These are phyloP conservation scores for Cordyceps farinosa DNA, from an alignment of 2,329 filamentous ascomycete species.

Conservation along the genomic window DNA sequence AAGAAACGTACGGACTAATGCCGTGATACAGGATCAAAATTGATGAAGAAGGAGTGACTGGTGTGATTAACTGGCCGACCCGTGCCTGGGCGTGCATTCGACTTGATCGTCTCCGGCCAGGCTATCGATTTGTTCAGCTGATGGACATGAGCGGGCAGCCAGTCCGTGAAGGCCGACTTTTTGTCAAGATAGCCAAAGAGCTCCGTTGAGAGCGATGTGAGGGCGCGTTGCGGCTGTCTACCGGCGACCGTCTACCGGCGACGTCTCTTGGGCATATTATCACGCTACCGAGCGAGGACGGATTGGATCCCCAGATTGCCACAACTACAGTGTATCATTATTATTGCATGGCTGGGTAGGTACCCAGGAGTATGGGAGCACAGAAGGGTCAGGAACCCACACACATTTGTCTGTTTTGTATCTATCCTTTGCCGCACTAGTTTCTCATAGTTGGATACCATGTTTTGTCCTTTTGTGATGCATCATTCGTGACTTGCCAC, in stretches of 20 bases:
- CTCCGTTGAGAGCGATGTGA: slow-evolving; percentile 24
- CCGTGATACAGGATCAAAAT: slow-evolving; percentile 47
- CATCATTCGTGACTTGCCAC: not conserved
- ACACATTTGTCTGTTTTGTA: slow-evolving; percentile 4
- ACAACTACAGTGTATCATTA: not conserved
- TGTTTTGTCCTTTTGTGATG: not conserved
- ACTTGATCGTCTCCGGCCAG: slow-evolving; percentile 52
- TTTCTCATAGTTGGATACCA: not conserved
- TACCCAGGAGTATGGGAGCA: not conserved
- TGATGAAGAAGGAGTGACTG: slow-evolving; percentile 41
- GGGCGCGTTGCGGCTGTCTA: not conserved
- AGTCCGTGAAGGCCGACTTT: slow-evolving; percentile 45
- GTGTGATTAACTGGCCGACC: slow-evolving; percentile 36
- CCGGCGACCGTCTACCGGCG: not conserved
- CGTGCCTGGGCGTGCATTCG: slow-evolving; percentile 58
- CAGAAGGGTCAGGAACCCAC: not conserved
- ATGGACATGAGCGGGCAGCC: slow-evolving; percentile 43
- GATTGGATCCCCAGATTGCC: not conserved
- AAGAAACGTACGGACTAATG: not conserved
- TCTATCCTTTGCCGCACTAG: not conserved
- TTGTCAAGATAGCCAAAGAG: slow-evolving; percentile 51
- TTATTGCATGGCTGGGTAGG: not conserved
- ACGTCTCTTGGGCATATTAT: not conserved
- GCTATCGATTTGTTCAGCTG: slow-evolving; percentile 54
- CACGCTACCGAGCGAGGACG: not conserved